Conservation (phyloP, 1,284 basidiomycete species). For the Trametes pubescens region DNA sequence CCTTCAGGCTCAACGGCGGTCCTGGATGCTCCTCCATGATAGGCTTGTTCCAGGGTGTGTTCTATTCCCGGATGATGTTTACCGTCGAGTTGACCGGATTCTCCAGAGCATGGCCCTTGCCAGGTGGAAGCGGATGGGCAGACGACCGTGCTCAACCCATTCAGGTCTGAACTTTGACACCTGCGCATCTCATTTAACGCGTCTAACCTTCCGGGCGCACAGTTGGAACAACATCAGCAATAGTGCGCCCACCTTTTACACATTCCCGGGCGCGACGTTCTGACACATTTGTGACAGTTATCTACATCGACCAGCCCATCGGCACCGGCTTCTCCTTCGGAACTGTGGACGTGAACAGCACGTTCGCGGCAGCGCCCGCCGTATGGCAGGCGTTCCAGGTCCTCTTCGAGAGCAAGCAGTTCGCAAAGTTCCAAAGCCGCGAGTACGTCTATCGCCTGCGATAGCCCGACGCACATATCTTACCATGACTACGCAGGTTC, state of each 20-base stretch:
- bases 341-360: constrained; percentile 61
- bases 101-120: constrained; percentile 67
- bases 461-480: background rate
- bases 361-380: constrained; percentile 56
- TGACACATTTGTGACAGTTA: constrained; percentile 52
- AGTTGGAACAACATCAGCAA: constrained; percentile 80
- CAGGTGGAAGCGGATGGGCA: constrained; percentile 59
- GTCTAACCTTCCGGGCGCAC: background rate
- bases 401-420: constrained; percentile 68
- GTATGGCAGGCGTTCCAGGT: constrained; percentile 75
- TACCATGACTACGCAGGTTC: constrained; percentile 50
- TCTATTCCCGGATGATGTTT: constrained; percentile 11
- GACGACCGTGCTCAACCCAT: constrained; percentile 62
- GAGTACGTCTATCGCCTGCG: constrained; percentile 51
- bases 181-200: background rate
- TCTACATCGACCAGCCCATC: constrained; percentile 82
- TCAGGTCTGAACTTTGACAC: constrained; percentile 46
- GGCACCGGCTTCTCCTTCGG: constrained; percentile 74
- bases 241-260: constrained; percentile 45
- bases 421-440: constrained; percentile 63
- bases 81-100: no score
- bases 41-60: constrained; percentile 66
- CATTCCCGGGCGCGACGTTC: background rate
- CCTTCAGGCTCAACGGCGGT: constrained; percentile 60
- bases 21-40: constrained; percentile 74